Percentiles rank a stretch among this genome's conserved stretches.
phyloP scores from a whole-genome alignment of 2,329 filamentous ascomycete species.

The Pseudogymnoascus sp. region DNA sequence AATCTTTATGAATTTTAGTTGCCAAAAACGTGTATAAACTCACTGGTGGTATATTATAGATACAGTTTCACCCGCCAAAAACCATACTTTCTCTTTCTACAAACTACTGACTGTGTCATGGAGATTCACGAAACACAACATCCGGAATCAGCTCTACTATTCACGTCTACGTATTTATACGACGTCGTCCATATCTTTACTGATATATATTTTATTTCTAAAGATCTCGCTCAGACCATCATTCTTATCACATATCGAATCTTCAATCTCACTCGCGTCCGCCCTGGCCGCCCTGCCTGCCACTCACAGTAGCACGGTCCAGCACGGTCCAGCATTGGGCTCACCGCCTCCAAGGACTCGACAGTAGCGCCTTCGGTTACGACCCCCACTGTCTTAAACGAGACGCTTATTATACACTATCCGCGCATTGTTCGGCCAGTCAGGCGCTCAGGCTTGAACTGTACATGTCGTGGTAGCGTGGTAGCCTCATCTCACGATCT shows the following conservation, averaged over 20 bases:
- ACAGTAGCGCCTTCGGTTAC: conserved; percentile 7
- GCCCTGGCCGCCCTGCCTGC: not conserved
- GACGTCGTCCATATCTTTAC: not conserved
- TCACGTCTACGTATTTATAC: not conserved
- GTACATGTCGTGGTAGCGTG: not conserved
- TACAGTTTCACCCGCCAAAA: not conserved
- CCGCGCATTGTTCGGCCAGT: not conserved
- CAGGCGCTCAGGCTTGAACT: conserved; percentile 8
- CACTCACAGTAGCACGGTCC: not conserved
- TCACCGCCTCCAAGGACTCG: conserved; percentile 4
- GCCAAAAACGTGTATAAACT: not conserved
- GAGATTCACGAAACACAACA: not conserved
- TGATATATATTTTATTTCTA: not conserved
- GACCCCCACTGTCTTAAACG: conserved; percentile 6
- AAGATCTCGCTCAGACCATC: not conserved
- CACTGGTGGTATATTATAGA: not conserved
- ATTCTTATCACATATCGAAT: not conserved
- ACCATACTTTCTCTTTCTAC: not conserved
- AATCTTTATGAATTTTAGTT: not conserved
- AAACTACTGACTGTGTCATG: not conserved
- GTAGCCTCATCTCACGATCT: conserved; percentile 9
- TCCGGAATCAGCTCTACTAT: not conserved
- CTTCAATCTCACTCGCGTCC: not conserved
- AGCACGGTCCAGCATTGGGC: not conserved
- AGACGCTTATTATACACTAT: conserved; percentile 4